Evolutionary conservation across 2,329 filamentous ascomycete genomes (phyloP), one percentile per base, ranked within the genome.

Genomic region (Aspergillus tubingensis): DNA sequence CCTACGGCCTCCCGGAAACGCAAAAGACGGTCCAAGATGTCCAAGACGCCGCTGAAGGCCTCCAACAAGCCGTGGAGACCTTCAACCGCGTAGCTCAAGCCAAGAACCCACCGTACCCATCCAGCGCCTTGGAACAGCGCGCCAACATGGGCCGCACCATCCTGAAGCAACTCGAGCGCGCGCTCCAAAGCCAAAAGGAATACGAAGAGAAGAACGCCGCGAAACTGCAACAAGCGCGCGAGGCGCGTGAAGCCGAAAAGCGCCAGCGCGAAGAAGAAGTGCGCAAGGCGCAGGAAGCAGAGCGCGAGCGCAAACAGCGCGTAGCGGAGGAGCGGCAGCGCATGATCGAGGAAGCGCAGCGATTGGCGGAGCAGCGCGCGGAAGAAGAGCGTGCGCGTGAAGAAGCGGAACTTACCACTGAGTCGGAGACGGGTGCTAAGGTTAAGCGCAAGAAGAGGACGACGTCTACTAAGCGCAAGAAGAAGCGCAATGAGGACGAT

Each of bases 91-190:
- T 90, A 55, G 85, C 87, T 1, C 82, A 84, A 65, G 80, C 80
- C 38, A 86, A 87, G 58, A 84, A 83, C 62, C 86, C 95, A 3
- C 96, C 95, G 0, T 99, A 97, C 76, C 95, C 94, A 6, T 89
- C 91, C 68, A 85, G 90, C 62, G 92, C 97, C 68, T 86, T 99
- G 38, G 94, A 98, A 75, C 91, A 96, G 77, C 92, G 96, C 72
- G 94, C 95, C 47, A 96, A 91, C 82, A 99, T 99, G 95, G 93
- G 92, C 65, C 88, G 97, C 74, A 99, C 96, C 1, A 91, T 96
- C 79, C 89, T 91, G 65, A 92, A 91, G 70, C 94, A 99, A 75
- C 85, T 99, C 11, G 91, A 96, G 70, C 88, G 92, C 69, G 90
- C 91, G 4, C 86, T 94, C 51, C 88, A 91, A 65, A 89, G 86